Conservation (phyloP, 2,329 filamentous ascomycete species). For the Monascus ruber region DNA sequence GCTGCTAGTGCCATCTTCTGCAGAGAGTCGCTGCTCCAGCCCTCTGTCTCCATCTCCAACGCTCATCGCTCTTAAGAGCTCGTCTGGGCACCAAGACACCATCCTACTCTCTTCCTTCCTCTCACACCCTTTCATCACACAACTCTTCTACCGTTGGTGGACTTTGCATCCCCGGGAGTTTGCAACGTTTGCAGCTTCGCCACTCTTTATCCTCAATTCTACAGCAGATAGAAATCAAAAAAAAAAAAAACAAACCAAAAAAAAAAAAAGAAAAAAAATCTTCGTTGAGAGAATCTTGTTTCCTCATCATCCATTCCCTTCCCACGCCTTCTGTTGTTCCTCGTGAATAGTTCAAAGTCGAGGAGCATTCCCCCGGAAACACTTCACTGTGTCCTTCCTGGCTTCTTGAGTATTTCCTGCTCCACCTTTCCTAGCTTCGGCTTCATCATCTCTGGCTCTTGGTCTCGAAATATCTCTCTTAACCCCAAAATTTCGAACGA, state of each 20-base stretch:
- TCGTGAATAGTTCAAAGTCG: constrained; percentile 7
- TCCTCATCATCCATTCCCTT: not conserved
- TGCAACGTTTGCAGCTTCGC: constrained; percentile 13
- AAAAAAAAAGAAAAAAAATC: constrained; percentile 2
- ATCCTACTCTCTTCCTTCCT: constrained; percentile 1
- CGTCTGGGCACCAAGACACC: too few relatives aligned
- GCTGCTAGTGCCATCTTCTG: too few relatives aligned
- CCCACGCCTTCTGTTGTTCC: not conserved
- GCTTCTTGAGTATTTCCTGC: constrained; percentile 3
- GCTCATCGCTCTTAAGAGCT: too few relatives aligned
- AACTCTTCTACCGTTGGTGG: constrained; percentile 2
- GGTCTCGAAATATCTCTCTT: not conserved
- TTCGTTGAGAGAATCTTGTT: not conserved
- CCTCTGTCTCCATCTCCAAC: not conserved
- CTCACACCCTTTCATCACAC: constrained; percentile 10
- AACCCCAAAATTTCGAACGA: not conserved
- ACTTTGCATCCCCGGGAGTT: constrained; percentile 7
- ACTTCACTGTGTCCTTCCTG: constrained; percentile 29
- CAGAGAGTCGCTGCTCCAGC: constrained; percentile 1
- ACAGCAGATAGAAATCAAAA: constrained; percentile 16
- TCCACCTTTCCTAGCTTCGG: not conserved
- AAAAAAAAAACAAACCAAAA: constrained; percentile 10
- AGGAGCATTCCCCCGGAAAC: constrained; percentile 16
- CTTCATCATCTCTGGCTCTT: not conserved
- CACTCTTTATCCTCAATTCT: constrained; percentile 8